phyloP scores from a whole-genome alignment of 148 eudicot genomes.

The Fagopyrum homotropicum region DNA sequence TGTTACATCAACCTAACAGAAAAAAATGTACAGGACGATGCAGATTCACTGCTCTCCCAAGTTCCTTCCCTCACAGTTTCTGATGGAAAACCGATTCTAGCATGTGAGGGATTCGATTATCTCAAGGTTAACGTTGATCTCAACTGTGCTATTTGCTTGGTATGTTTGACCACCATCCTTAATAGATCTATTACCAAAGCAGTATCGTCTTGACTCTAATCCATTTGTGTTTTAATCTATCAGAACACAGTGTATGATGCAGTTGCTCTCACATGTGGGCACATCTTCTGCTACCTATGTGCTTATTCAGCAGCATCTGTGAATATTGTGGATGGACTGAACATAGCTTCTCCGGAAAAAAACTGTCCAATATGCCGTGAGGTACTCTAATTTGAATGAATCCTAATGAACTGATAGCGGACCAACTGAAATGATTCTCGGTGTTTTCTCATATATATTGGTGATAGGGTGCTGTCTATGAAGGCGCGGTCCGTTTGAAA shows the following conservation, averaged over 20 bases:
- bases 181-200: neutral
- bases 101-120: conserved; percentile 77
- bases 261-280: conserved; percentile 78
- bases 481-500: conserved; percentile 63
- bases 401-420: neutral
- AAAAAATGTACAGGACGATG: conserved; percentile 29
- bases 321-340: conserved; percentile 71
- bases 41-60: conserved; percentile 38
- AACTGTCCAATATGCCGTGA: conserved; percentile 87
- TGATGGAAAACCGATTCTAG: conserved; percentile 64
- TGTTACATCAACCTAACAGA: conserved; percentile 73
- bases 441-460: neutral
- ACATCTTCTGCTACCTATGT: conserved; percentile 79
- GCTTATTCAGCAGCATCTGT: conserved; percentile 90
- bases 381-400: conserved; percentile 22
- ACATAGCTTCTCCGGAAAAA: conserved; percentile 42
- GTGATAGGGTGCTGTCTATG: conserved; percentile 50
- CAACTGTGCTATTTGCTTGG: conserved; percentile 93
- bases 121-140: conserved; percentile 79
- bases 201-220: neutral
- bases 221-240: neutral
- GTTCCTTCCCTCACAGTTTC: conserved; percentile 52
- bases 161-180: conserved; percentile 23
- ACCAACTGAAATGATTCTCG: neutral
- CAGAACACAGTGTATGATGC: conserved; percentile 92